These are phyloP conservation scores for Vitis riparia DNA, from an alignment of 164 flowering plant species.

Conservation along the genomic window DNA sequence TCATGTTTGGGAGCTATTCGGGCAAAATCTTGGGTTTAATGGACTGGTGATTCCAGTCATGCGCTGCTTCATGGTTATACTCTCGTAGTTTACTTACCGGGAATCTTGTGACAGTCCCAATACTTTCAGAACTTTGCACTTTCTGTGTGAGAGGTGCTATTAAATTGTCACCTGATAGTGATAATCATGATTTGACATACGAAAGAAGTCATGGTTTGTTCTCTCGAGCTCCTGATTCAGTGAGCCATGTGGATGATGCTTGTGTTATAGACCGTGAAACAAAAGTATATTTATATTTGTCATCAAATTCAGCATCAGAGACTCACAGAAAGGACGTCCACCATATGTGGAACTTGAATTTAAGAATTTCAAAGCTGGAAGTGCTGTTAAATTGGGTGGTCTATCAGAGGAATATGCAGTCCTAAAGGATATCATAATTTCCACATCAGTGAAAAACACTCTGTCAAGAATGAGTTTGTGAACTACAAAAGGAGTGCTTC, in stretches of 20 bases:
- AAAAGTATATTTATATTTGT: constrained; percentile 39
- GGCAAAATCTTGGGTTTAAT: no score
- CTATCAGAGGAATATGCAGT: constrained; percentile 69
- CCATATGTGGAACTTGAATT: constrained; percentile 18
- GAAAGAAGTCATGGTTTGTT: constrained; percentile 4
- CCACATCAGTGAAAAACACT: constrained; percentile 44
- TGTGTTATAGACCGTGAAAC: constrained; percentile 49
- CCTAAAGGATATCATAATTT: constrained; percentile 63
- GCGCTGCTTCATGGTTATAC: constrained; percentile 52
- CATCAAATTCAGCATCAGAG: constrained; percentile 23
- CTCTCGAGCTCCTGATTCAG: constrained; percentile 13
- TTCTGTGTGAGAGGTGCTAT: constrained; percentile 54
- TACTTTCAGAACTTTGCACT: constrained; percentile 40
- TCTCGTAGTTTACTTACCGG: constrained; percentile 62
- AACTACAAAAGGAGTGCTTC: constrained; percentile 89
- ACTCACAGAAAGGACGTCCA: constrained; percentile 13
- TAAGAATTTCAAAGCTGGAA: constrained; percentile 17
- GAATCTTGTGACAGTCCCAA: constrained; percentile 66
- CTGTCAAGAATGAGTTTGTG: constrained; percentile 79
- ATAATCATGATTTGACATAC: constrained; percentile 16
- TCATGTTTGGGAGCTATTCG: no score
- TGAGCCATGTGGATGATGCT: constrained; percentile 32
- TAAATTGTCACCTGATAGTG: constrained; percentile 17
- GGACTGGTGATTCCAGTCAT: no score
- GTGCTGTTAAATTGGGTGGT: constrained; percentile 64